Base-by-base conservation (phyloP, 805 yeast species). In the Wickerhamiella domercqiae region DNA sequence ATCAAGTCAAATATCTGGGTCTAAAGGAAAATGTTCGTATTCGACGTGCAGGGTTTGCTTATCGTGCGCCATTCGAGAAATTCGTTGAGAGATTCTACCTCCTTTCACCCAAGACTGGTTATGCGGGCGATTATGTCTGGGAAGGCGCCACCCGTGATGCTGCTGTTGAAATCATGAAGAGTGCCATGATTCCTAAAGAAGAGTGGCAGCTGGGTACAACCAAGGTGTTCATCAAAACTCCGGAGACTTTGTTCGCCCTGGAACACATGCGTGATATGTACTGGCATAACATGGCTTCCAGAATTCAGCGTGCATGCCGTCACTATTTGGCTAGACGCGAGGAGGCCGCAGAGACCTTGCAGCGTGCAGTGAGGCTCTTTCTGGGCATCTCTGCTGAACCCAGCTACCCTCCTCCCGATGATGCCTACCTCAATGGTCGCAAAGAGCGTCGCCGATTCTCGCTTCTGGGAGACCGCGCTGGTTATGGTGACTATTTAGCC, bases 41-140 rank as follows among this genome's bases (percentile, higher is more conserved):
- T 48, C 75, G 98, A 67, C 78, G 98, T 65, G 97, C 98, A 0
- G 98, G 98, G 34, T 90, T 90, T 59, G 98, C 98, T 1, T 90
- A 86, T 53, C 77, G 98, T 61, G 94, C 93, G 47, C 81, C 95
- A 0, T 90, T 84, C 59, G 96, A 90, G 42, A 86, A 86, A 57
- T 90, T 90, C 54, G 95, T 83, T 14, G 95, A 90, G 59, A 68
- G 97, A 53, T 90, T 90, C 56, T 87, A 83, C 56, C 61, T 90
- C 37, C 63, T 90, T 34, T 83, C 96, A 1, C 73, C 84, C 3
- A 71, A 75, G 48, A 86, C 96, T 24, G 90, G 96, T 4, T 90
- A 90, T 59, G 98, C 98, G 3, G 81, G 81, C 49, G 80, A 74
- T 39, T 74, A 68, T 47, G 73, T 71, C 9, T 74, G 78, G 78